A percentile compares a stretch with the other conserved stretches of the same genome.
Evolutionary conservation across 192 early-diverging fungal genomes (phyloP).

Genomic region (Coemansia furcata): DNA sequence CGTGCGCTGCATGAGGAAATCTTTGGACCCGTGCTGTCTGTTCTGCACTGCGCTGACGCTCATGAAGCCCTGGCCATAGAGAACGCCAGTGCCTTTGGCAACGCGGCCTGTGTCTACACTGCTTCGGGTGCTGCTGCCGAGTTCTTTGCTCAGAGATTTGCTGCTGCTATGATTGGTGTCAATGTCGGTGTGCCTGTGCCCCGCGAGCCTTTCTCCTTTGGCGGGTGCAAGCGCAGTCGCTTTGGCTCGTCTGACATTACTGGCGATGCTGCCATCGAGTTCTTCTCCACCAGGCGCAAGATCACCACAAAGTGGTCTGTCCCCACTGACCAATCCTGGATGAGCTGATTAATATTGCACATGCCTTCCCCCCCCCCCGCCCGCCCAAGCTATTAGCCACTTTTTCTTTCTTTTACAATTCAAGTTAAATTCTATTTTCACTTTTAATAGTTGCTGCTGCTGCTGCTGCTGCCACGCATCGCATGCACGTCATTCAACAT

Average conservation of each 20-base stretch:
- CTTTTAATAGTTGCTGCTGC: background rate
- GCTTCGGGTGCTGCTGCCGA: constrained; percentile 63
- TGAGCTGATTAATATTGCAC: constrained; percentile 36
- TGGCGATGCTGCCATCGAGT: constrained; percentile 69
- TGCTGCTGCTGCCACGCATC: background rate
- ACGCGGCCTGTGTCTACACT: constrained; percentile 74
- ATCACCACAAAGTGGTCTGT: constrained; percentile 77
- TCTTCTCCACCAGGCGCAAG: constrained; percentile 71
- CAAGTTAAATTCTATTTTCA: background rate
- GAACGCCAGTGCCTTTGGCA: constrained; percentile 68
- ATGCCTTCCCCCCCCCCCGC: background rate
- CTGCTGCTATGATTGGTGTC: constrained; percentile 79
- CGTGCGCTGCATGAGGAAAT: constrained; percentile 73
- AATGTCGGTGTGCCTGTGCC: constrained; percentile 73
- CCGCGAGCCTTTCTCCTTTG: constrained; percentile 80
- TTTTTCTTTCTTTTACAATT: background rate
- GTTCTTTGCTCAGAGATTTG: constrained; percentile 64
- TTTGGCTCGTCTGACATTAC: constrained; percentile 77
- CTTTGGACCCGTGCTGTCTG: constrained; percentile 77
- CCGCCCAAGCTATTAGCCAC: background rate
- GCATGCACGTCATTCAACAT: background rate
- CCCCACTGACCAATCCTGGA: constrained; percentile 60
- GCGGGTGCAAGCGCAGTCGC: constrained; percentile 65
- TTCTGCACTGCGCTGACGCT: constrained; percentile 54
- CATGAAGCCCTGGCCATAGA: constrained; percentile 73